Base-by-base conservation (phyloP, 352 stramenopile genomes). In the Phytopythium delawarense region DNA sequence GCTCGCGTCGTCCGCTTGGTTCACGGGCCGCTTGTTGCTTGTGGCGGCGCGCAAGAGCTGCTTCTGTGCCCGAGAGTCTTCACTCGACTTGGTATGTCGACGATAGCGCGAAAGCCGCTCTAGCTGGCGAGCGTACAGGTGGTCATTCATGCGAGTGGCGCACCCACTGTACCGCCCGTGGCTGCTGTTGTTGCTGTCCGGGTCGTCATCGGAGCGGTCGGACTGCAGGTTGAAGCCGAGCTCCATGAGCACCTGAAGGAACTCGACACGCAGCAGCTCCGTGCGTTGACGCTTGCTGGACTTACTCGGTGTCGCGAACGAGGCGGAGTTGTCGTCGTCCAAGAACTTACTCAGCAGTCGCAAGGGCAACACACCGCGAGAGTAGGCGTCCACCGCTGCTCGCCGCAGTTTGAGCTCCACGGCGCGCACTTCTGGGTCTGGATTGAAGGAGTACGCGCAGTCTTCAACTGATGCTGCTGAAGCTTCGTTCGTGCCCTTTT, bases 171-270 rank as follows among this genome's bases (percentile, higher is more conserved):
- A 50, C 35, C 35, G 21, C 3, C 60, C 55, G 7, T 68, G 65
- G 1, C 40, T 49, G 16, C 32, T 49, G 12, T 20, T 57, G 3
- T 21, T 48, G 1, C 63, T 51, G n/a, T 81, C 62, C 12, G 35
- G 9, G 35, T 85, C 77, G 0, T 70, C 55, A 11, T 72, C 61
- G 20, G 63, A 45, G 12, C 45, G 37, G 54, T 89, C 69, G 0
- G 76, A 84, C 1, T 97, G 63, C 2, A 98, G 59, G 30, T 76
- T 91, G 51, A 98, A 89, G 2, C 92, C 92, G 21, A 98, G 69
- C 61, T 98, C 88, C 90, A 98, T 97, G 34, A 98, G 72, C n/a
- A 97, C 71, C 65, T 98, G 87, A 23, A 97, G 71, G 71, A 98
- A 97, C 61, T 97, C 90, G 20, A 94, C 85, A 11, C 92, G 83